A percentile compares a stretch with the other conserved stretches of the same genome.
phyloP scores from a whole-genome alignment of 2,329 filamentous ascomycete species.

The Talaromyces pinophilus region DNA sequence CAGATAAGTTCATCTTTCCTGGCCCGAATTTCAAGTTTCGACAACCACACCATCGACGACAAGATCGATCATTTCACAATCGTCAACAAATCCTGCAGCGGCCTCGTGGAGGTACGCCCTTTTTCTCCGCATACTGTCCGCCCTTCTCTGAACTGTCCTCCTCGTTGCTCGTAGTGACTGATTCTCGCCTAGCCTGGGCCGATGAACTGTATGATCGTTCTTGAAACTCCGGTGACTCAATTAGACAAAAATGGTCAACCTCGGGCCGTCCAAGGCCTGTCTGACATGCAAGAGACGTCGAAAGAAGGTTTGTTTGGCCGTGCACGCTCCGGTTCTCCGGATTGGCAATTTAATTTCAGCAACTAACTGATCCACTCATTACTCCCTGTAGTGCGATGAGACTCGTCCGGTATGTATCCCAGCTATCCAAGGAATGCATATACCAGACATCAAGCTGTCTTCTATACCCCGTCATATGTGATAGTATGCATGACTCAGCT shows the following conservation, averaged over 20 bases:
- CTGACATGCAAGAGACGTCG: slow-evolving; percentile 18
- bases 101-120: not conserved
- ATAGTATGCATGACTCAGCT: not conserved
- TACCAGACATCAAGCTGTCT: not conserved
- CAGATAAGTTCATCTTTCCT: not conserved
- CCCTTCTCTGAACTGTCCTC: not conserved
- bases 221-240: not conserved
- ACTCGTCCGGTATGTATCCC: slow-evolving; percentile 15
- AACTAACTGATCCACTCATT: not conserved
- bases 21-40: not conserved
- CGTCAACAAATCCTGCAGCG: not conserved
- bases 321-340: not conserved
- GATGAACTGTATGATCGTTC: not conserved
- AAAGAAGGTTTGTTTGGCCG: slow-evolving; percentile 14
- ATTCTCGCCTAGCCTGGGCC: not conserved
- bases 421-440: not conserved
- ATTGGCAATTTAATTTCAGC: not conserved
- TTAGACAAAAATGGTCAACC: slow-evolving; percentile 9
- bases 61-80: not conserved
- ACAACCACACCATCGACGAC: not conserved
- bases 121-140: not conserved
- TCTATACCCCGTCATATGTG: not conserved
- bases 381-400: slow-evolving; percentile 17
- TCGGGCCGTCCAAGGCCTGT: slow-evolving; percentile 16
- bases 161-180: not conserved